Conservation (phyloP, 164 flowering plant genomes). For the Kingdonia uniflora region DNA sequence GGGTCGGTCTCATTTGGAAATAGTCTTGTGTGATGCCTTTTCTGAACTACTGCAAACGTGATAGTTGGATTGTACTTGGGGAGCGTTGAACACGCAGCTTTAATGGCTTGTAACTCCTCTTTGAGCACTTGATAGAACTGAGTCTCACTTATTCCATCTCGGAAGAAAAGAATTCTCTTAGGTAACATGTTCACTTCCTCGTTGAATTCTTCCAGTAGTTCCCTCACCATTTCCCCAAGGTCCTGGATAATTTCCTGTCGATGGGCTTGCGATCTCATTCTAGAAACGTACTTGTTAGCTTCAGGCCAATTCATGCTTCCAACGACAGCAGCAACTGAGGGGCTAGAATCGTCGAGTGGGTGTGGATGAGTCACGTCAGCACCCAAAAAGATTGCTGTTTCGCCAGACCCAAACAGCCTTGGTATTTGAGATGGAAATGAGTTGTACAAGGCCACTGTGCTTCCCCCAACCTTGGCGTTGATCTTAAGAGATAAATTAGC, state of each 20-base stretch:
- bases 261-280: constrained; percentile 83
- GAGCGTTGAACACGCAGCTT: constrained; percentile 45
- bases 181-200: constrained; percentile 49
- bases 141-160: constrained; percentile 94
- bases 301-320: constrained; percentile 97
- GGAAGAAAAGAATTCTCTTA: constrained; percentile 61
- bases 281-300: constrained; percentile 71
- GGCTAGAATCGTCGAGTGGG: constrained; percentile 77
- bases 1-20: constrained; percentile 41
- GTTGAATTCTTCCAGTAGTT: constrained; percentile 53
- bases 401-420: constrained; percentile 36
- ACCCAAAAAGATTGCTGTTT: constrained; percentile 87
- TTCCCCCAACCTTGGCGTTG: constrained; percentile 92
- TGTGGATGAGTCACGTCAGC: constrained; percentile 99
- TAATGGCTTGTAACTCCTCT: constrained; percentile 64
- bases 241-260: constrained; percentile 82
- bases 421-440: constrained; percentile 75
- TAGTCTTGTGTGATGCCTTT: constrained; percentile 87
- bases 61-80: constrained; percentile 58
- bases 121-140: constrained; percentile 77
- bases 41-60: constrained; percentile 80
- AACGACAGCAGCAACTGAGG: constrained; percentile 91
- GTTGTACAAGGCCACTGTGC: constrained; percentile 69
- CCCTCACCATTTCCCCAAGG: constrained; percentile 72
- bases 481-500: constrained; percentile 88